These are phyloP conservation scores for Stereocaulon alpinum DNA, from an alignment of 495 filamentous ascomycete species.

Conservation along the genomic window DNA sequence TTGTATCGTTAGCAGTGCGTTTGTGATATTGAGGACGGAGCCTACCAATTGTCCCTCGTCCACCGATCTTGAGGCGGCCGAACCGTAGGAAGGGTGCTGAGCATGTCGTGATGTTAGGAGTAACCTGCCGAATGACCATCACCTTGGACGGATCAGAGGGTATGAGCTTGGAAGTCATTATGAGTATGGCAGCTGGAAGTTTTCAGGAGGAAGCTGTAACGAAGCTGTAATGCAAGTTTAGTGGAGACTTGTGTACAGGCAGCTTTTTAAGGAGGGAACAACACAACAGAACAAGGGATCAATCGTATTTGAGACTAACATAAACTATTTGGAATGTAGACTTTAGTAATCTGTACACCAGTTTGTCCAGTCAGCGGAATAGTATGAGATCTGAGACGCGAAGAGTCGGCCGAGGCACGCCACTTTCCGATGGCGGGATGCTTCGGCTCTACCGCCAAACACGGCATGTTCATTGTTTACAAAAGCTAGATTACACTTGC, in stretches of 20 bases:
- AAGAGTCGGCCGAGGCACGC: neutral
- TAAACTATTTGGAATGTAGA: neutral
- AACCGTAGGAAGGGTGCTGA: conserved; percentile 80
- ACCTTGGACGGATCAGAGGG: conserved; percentile 59
- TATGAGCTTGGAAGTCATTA: conserved; percentile 39
- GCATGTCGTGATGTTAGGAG: conserved; percentile 68
- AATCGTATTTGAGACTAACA: neutral
- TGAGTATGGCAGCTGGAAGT: neutral
- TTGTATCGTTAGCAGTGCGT: neutral
- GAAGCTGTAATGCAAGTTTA: neutral
- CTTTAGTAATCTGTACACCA: neutral
- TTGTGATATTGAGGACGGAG: conserved; percentile 1
- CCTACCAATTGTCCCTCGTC: conserved; percentile 71
- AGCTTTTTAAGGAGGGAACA: neutral
- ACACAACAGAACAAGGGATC: neutral
- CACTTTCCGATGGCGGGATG: neutral
- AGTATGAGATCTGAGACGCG: neutral
- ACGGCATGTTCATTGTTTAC: neutral
- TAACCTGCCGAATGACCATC: conserved; percentile 80
- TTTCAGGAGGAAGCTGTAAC: neutral
- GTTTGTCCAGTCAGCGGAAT: neutral
- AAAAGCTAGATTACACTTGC: neutral
- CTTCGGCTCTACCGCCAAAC: neutral
- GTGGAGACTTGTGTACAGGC: neutral
- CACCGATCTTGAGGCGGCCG: conserved; percentile 70